Conservation (phyloP, 352 stramenopile species). For the Phytophthora foliorum region DNA sequence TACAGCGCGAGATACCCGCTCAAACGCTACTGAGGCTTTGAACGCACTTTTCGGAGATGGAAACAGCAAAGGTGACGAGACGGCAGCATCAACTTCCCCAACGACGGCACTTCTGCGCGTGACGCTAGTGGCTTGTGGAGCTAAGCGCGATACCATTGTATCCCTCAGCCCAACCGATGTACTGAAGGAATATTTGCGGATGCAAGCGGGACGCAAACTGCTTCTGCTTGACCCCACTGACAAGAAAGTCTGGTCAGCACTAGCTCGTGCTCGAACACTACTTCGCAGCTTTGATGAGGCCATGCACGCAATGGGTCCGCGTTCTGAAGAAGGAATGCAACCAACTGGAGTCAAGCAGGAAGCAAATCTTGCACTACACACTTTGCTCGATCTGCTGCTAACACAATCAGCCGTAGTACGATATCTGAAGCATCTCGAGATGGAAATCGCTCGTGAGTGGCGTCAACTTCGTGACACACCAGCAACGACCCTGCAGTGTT, state of each 20-base stretch:
- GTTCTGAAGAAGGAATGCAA: conserved; percentile 1
- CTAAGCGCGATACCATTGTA: conserved; percentile 48
- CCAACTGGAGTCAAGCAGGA: background rate
- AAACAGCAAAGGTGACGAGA: background rate
- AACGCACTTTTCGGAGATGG: conserved; percentile 15
- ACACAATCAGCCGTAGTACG: conserved; percentile 50
- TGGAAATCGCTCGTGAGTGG: conserved; percentile 35
- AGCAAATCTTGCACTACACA: conserved; percentile 16
- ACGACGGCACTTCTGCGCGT: conserved; percentile 40
- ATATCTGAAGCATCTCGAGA: conserved; percentile 66
- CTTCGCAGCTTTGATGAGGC: conserved; percentile 21
- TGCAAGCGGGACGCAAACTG: conserved; percentile 38
- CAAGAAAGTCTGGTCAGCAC: conserved; percentile 31
- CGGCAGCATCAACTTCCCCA: background rate
- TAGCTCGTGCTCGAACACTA: conserved; percentile 30
- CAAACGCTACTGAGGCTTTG: conserved; percentile 9
- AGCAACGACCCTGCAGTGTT: conserved; percentile 60
- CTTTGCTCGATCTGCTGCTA: conserved; percentile 32
- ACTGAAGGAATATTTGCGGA: conserved; percentile 54
- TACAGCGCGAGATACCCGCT: conserved; percentile 25
- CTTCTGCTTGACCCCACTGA: conserved; percentile 44
- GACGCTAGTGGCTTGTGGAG: conserved; percentile 41
- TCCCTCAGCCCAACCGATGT: conserved; percentile 35
- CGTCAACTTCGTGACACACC: conserved; percentile 20
- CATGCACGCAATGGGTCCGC: conserved; percentile 3